phyloP scores from a whole-genome alignment of 306 rosid species.

The Arachis hypogaea region DNA sequence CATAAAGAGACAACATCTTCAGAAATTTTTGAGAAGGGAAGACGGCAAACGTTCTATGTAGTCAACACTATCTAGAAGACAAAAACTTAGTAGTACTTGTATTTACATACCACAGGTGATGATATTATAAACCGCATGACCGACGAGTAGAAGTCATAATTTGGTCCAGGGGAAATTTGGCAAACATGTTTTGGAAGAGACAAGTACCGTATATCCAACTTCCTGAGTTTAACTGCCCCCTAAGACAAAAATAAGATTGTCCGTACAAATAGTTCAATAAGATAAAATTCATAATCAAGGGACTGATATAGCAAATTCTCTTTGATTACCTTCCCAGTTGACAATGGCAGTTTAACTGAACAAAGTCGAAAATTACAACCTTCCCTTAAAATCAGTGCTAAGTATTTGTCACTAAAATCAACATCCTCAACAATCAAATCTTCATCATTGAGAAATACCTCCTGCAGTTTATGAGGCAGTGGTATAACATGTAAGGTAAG shows the following conservation, averaged over 20 bases:
- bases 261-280: slow-evolving; percentile 28
- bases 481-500: slow-evolving; percentile 27
- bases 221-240: slow-evolving; percentile 64
- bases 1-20: slow-evolving; percentile 22
- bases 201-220: slow-evolving; percentile 61
- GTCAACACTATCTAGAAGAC: no score
- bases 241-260: slow-evolving; percentile 46
- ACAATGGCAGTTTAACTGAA: slow-evolving; percentile 75
- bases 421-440: slow-evolving; percentile 69
- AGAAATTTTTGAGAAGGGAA: slow-evolving; percentile 12
- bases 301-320: slow-evolving; percentile 37
- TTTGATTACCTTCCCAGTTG: slow-evolving; percentile 63
- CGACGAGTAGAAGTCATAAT: slow-evolving; percentile 80
- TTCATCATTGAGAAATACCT: slow-evolving; percentile 55
- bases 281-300: slow-evolving; percentile 31
- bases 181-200: slow-evolving; percentile 83
- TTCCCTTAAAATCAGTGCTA: slow-evolving; percentile 73
- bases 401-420: slow-evolving; percentile 74
- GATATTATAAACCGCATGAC: slow-evolving; percentile 81
- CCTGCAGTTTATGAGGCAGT: slow-evolving; percentile 54
- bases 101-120: slow-evolving; percentile 82
- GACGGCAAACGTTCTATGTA: background rate
- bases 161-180: slow-evolving; percentile 89
- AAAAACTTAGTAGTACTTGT: no score
- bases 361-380: slow-evolving; percentile 66